phyloP scores from a whole-genome alignment of 2,329 filamentous ascomycete genomes.

The Chrysoporthe puriensis region DNA sequence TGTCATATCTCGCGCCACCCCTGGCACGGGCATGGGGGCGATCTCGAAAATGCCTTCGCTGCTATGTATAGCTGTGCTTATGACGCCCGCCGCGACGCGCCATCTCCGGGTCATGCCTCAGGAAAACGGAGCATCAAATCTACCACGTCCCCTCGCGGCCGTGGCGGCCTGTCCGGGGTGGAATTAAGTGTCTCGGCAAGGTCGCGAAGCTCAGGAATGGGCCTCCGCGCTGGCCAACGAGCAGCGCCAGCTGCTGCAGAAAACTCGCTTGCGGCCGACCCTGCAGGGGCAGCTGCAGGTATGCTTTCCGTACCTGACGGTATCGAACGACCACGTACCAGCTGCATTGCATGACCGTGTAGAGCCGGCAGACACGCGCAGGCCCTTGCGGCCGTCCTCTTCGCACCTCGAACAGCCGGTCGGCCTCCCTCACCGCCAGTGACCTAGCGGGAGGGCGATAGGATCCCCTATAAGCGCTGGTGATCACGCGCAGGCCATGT shows the following conservation, averaged over 20 bases:
- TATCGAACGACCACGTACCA: constrained; percentile 26
- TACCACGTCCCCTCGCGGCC: not conserved
- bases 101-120: not conserved
- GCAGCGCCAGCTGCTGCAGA: not conserved
- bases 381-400: not conserved
- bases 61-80: not conserved
- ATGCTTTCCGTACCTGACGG: constrained; percentile 19
- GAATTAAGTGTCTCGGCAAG: constrained; percentile 4
- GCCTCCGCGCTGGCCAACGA: not conserved
- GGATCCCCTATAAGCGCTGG: not conserved
- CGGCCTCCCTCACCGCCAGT: not conserved
- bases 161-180: not conserved
- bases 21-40: not conserved
- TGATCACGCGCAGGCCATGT: not conserved
- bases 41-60: not conserved
- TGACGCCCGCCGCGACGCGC: not conserved
- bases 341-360: constrained; percentile 25
- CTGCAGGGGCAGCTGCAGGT: constrained; percentile 23
- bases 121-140: constrained; percentile 2
- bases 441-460: not conserved
- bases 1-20: constrained; percentile 1
- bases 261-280: constrained; percentile 14
- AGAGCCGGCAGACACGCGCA: not conserved
- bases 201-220: constrained; percentile 3
- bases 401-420: not conserved